A percentile compares a stretch with the other conserved stretches of the same genome.
These are phyloP conservation scores for Anacardium occidentale DNA, from an alignment of 345 rosid species.

Conservation along the genomic window DNA sequence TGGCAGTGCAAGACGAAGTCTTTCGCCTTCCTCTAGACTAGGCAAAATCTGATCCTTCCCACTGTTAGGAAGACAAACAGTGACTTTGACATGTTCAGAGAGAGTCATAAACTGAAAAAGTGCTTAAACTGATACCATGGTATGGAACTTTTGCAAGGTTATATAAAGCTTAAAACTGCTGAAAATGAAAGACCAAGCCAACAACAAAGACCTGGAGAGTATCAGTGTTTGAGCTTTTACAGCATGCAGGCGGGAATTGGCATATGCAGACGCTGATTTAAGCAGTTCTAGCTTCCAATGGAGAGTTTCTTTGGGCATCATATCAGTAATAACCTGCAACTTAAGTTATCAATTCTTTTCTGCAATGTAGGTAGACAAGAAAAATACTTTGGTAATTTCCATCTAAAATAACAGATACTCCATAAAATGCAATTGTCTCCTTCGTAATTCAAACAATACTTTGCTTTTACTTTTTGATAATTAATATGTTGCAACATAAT, in stretches of 20 bases:
- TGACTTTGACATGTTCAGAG: neutral
- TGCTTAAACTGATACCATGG: neutral
- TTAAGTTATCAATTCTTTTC: slow-evolving; percentile 18
- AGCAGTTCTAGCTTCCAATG: slow-evolving; percentile 77
- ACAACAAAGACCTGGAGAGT: slow-evolving; percentile 48
- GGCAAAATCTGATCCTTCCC: slow-evolving; percentile 79
- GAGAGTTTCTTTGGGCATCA: slow-evolving; percentile 66
- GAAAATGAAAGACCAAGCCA: neutral
- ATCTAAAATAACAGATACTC: slow-evolving; percentile 1
- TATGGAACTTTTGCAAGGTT: neutral
- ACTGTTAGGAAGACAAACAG: slow-evolving; percentile 32
- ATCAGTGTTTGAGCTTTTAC: slow-evolving; percentile 65
- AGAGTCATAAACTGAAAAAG: slow-evolving; percentile 13
- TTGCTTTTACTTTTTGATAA: neutral
- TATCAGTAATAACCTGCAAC: slow-evolving; percentile 53
- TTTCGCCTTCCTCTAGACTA: slow-evolving; percentile 62
- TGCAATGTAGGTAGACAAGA: neutral
- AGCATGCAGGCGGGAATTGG: slow-evolving; percentile 71
- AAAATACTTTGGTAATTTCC: neutral
- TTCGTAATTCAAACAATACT: neutral
- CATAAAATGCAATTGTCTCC: neutral
- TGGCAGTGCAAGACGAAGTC: slow-evolving; percentile 43
- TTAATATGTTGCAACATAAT: neutral
- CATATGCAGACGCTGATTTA: slow-evolving; percentile 54
- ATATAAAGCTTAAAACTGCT: neutral